Base-by-base conservation (phyloP, 306 rosid species). In the Prinsepia uniflora region DNA sequence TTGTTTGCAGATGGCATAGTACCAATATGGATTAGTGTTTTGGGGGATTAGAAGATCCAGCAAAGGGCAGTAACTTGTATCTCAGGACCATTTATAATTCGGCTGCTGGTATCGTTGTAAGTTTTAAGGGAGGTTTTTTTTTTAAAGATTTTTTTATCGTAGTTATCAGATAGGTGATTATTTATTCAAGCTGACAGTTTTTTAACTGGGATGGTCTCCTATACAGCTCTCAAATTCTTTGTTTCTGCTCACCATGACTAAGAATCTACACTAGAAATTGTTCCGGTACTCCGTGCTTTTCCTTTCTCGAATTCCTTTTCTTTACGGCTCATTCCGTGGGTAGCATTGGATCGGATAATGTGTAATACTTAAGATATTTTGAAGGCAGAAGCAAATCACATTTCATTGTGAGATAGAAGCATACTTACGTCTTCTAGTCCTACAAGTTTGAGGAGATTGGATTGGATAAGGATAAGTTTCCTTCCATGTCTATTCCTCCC, bases 1-100 rank as follows among this genome's bases (percentile, higher is more conserved):
- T 20, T 18, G 20, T 55, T 20, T 70, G 73, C 73, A 42, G 73
- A 55, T 55, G 73, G 65, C 54, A 42, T 70, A 70, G 8, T 18
- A 41, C 15, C 22, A 8, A 8, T 14, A 22, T 5, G 46, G 71
- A 49, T 24, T 4, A 24, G 22, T 47, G 71, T 41, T 45, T 53
- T 41, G 41, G 42, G 42, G 9, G 11, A 30, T 55, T 55, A 55
- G 43, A 43, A 19, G 65, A 9, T 69, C n/a, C 73, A 19, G 43
- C 54, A 54, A 54, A 30, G 11, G 40, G 42, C 14, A 20, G 42
- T 41, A 13, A 54, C 42, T 20, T 68, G 10, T 40, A 6, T 24
- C 12, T 40, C 52, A 8, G 52, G 22, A 41, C 18, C 41, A 41
- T 6, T 40, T 13, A 42, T 20, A 8, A 30, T 22, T 5, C 54